phyloP scores from a whole-genome alignment of 257 asterid genomes.

The Ligustrum vulgare region DNA sequence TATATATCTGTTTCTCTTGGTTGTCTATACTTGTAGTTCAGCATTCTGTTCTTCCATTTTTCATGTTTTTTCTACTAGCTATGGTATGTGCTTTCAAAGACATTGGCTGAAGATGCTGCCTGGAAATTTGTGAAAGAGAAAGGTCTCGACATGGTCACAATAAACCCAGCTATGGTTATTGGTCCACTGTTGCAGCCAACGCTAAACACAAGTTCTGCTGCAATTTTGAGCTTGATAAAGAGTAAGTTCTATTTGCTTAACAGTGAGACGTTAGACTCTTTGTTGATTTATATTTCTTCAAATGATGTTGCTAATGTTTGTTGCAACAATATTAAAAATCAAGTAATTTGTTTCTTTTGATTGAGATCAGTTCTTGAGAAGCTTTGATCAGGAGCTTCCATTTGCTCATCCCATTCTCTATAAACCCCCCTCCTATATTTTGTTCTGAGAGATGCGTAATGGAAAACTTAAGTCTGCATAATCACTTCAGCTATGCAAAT shows the following conservation, averaged over 20 bases:
- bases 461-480: neutral
- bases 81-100: conserved; percentile 76
- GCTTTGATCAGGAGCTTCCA: neutral
- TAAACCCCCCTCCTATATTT: neutral
- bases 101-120: conserved; percentile 84
- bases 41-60: neutral
- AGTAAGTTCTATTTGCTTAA: conserved; percentile 35
- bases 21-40: neutral
- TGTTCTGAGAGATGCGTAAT: neutral
- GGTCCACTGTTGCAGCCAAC: conserved; percentile 82
- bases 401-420: neutral
- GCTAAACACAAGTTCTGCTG: conserved; percentile 69
- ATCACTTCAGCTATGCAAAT: neutral
- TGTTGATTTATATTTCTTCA: neutral
- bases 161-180: conserved; percentile 78
- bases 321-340: neutral
- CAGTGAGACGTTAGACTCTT: neutral
- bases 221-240: conserved; percentile 55
- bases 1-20: neutral
- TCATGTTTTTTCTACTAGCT: conserved; percentile 33
- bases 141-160: conserved; percentile 63
- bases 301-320: neutral
- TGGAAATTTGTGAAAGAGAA: conserved; percentile 78
- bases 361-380: neutral
- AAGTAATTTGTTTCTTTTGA: neutral